Base-by-base conservation (phyloP, 306 rosid genomes). In the Gynostemma pentaphyllum region DNA sequence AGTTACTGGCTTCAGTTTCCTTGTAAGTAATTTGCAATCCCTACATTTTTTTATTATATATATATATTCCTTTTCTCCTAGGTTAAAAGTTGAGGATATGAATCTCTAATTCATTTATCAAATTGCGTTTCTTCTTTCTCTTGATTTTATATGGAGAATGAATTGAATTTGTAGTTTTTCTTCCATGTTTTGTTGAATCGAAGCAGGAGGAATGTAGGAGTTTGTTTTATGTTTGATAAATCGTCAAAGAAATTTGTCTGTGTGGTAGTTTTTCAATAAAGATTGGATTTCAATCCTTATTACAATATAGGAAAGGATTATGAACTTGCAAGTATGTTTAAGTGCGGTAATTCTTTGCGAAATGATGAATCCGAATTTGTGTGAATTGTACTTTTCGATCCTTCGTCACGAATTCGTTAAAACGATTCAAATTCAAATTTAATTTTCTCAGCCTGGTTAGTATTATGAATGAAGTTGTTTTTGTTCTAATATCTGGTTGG, bases 1-100 rank as follows among this genome's bases (percentile, higher is more conserved):
- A 28, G 87, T 84, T 48, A 49, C 82, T 37, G 87, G 85, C 66
- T 84, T 78, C 42, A 81, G 90, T 75, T 27, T 76, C 10, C 56
- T 84, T 23, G 89, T 84, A 64, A 81, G 84, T 80, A 26, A 2
- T 34, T 54, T 0, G 15, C 18, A 4, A 23, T 5, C 26, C 11
- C 10, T 60, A 9, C 18, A 16, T n/a, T 0, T 34, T 14, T 4
- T 22, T 2, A 26, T 51, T 51, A 3, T 51, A 24, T 26, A 13
- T 51, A 4, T 26, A 26, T n/a, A n/a, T n/a, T n/a, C 36, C 11
- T 51, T 13, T 10, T 49, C 36, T 12, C 19, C 3, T 51, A 32
- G 1, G 36, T 51, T 51, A 13, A n/a, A n/a, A n/a, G n/a, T n/a
- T n/a, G n/a, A n/a, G n/a, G n/a, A n/a, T n/a, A n/a, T n/a, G n/a